These are phyloP conservation scores for Podila epicladia DNA, from an alignment of 192 early-diverging fungal genomes.

Conservation along the genomic window DNA sequence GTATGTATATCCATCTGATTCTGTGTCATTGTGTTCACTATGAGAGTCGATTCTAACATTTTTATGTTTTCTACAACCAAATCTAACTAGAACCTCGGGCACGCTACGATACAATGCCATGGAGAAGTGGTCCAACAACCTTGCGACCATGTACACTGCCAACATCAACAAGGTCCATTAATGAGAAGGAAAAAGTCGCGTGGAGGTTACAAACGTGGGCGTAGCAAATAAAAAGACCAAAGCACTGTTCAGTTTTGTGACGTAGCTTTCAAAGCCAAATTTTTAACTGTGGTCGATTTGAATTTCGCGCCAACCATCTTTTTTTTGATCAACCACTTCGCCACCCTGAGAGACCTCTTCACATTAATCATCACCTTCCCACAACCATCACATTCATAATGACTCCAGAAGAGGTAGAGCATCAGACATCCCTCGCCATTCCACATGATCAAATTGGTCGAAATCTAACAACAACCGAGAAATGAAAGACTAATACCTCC, in stretches of 20 bases:
- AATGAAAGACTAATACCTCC: background rate
- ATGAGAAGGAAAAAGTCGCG: background rate
- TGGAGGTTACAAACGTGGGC: too few species aligned
- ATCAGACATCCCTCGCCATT: background rate
- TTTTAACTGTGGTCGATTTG: too few species aligned
- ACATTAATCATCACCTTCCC: background rate
- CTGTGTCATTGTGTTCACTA: background rate
- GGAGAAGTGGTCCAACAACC: constrained; percentile 77
- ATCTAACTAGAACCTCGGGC: constrained; percentile 63
- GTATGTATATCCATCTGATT: constrained; percentile 52
- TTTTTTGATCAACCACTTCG: too few species aligned
- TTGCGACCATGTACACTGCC: constrained; percentile 68
- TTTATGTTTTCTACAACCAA: background rate
- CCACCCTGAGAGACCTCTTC: background rate
- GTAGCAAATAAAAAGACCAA: too few species aligned
- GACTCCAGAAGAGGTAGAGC: constrained; percentile 31
- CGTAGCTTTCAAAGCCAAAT: too few species aligned
- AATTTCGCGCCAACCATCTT: too few species aligned
- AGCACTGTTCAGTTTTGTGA: too few species aligned
- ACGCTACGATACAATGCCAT: constrained; percentile 72
- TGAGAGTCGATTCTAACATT: background rate
- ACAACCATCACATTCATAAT: background rate
- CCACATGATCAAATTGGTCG: background rate
- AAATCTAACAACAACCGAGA: background rate
- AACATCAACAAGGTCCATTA: constrained; percentile 63